phyloP scores from a whole-genome alignment of 2,329 filamentous ascomycete species.

The Diaporthe australafricana region DNA sequence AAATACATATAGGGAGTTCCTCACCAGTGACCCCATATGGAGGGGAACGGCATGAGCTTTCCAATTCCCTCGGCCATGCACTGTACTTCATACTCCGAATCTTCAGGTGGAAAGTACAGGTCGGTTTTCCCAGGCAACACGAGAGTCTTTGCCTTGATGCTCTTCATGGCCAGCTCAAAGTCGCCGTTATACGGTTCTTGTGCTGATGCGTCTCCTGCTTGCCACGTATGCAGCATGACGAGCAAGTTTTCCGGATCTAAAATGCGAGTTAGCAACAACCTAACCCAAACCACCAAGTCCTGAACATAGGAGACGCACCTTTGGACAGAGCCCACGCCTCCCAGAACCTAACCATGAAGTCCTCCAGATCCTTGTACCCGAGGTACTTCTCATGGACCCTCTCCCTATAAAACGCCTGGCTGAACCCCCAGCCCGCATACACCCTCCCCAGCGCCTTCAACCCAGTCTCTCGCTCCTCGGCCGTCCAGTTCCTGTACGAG shows the following conservation, averaged over 20 bases:
- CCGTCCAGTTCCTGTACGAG: slow-evolving; percentile 37
- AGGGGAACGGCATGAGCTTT: slow-evolving; percentile 44
- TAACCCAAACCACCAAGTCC: neutral
- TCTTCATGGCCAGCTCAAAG: slow-evolving; percentile 73
- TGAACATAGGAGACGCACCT: slow-evolving; percentile 1
- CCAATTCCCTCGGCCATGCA: slow-evolving; percentile 43
- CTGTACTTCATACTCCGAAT: slow-evolving; percentile 79
- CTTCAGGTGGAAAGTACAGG: slow-evolving; percentile 85
- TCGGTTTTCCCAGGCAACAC: slow-evolving; percentile 80
- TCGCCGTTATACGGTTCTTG: slow-evolving; percentile 77
- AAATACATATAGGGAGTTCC: neutral
- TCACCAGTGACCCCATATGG: slow-evolving; percentile 47
- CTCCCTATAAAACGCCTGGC: slow-evolving; percentile 81
- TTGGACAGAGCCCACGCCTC: slow-evolving; percentile 71
- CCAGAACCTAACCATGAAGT: slow-evolving; percentile 82
- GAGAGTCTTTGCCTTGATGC: slow-evolving; percentile 78
- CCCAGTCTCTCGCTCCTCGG: slow-evolving; percentile 48
- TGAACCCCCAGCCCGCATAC: slow-evolving; percentile 87
- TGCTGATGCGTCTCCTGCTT: slow-evolving; percentile 75
- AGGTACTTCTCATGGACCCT: slow-evolving; percentile 72
- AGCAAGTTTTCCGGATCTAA: slow-evolving; percentile 51
- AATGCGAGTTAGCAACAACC: neutral
- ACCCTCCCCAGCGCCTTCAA: slow-evolving; percentile 79
- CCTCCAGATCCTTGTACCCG: slow-evolving; percentile 75
- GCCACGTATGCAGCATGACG: slow-evolving; percentile 77